Evolutionary conservation across 495 filamentous ascomycete genomes (phyloP).

Genomic region (Penicillium soppii): DNA sequence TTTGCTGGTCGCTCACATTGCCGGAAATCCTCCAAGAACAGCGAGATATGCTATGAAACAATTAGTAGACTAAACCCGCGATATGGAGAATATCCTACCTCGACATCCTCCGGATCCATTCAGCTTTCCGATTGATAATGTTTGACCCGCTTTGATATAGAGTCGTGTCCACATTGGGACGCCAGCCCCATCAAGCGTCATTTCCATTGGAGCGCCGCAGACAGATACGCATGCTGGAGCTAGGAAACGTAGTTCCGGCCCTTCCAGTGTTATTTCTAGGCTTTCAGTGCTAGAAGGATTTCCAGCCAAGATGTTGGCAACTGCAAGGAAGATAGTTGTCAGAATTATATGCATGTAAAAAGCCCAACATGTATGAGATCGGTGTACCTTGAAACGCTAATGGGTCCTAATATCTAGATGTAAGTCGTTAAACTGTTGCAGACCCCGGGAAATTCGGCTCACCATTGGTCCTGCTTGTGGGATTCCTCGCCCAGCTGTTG

Average conservation of each 20-base stretch:
- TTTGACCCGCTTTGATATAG: conserved; percentile 49
- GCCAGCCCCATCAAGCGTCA: conserved; percentile 43
- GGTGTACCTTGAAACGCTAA: conserved; percentile 37
- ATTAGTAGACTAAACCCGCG: not conserved
- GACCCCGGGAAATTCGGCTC: not conserved
- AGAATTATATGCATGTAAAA: not conserved
- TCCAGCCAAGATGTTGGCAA: conserved; percentile 59
- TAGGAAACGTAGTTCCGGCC: conserved; percentile 57
- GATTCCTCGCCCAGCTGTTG: conserved; percentile 50
- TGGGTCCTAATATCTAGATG: conserved; percentile 32
- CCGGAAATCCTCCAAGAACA: conserved; percentile 55
- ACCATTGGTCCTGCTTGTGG: conserved; percentile 51
- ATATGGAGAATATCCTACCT: not conserved
- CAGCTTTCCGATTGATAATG: conserved; percentile 53
- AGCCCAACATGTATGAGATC: not conserved
- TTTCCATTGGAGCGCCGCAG: conserved; percentile 52
- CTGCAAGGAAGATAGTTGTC: conserved; percentile 5
- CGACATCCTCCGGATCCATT: conserved; percentile 44
- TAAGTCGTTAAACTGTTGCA: not conserved
- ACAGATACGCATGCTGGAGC: conserved; percentile 48
- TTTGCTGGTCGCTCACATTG: conserved; percentile 23
- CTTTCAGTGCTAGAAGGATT: conserved; percentile 51
- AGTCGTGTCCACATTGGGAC: conserved; percentile 55
- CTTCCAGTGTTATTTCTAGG: conserved; percentile 58
- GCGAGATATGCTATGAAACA: conserved; percentile 53